phyloP scores from a whole-genome alignment of 1,284 basidiomycete species.

The Vanrija humicola region DNA sequence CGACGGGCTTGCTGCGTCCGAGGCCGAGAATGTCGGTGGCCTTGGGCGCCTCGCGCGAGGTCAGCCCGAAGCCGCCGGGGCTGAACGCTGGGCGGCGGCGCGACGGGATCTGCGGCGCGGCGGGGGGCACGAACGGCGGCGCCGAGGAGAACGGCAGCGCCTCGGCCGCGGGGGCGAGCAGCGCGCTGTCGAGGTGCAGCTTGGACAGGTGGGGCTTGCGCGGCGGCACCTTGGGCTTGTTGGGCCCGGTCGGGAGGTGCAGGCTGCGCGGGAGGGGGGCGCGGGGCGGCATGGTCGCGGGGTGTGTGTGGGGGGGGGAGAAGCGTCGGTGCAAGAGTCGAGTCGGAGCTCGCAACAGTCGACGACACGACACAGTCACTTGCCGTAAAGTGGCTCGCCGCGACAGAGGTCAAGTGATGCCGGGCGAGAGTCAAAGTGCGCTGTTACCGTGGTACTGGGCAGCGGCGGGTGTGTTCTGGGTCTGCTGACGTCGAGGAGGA shows the following conservation, averaged over 20 bases:
- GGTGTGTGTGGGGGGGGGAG: too few species aligned
- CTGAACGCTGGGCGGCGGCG: constrained; percentile 42
- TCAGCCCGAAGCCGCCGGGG: constrained; percentile 46
- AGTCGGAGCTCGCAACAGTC: too few species aligned
- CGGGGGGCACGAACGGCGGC: constrained; percentile 22
- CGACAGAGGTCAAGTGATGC: too few species aligned
- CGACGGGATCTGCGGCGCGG: constrained; percentile 38
- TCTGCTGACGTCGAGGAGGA: too few species aligned
- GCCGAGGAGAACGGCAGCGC: constrained; percentile 6
- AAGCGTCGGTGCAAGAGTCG: too few species aligned
- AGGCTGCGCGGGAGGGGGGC: constrained; percentile 6
- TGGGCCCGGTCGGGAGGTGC: constrained; percentile 12
- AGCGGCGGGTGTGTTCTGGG: too few species aligned
- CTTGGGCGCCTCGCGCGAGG: constrained; percentile 22
- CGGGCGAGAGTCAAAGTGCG: too few species aligned
- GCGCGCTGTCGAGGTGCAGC: constrained; percentile 17
- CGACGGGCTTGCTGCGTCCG: background rate
- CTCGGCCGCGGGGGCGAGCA: constrained; percentile 10
- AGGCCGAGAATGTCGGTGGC: constrained; percentile 6
- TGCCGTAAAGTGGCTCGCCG: too few species aligned
- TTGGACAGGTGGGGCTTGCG: constrained; percentile 21
- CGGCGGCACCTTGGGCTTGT: constrained; percentile 7
- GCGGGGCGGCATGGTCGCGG: constrained; percentile 10
- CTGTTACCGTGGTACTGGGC: too few species aligned
- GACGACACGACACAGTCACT: too few species aligned